Conservation (phyloP, 164 flowering plant genomes). For the Vitis rupestris region DNA sequence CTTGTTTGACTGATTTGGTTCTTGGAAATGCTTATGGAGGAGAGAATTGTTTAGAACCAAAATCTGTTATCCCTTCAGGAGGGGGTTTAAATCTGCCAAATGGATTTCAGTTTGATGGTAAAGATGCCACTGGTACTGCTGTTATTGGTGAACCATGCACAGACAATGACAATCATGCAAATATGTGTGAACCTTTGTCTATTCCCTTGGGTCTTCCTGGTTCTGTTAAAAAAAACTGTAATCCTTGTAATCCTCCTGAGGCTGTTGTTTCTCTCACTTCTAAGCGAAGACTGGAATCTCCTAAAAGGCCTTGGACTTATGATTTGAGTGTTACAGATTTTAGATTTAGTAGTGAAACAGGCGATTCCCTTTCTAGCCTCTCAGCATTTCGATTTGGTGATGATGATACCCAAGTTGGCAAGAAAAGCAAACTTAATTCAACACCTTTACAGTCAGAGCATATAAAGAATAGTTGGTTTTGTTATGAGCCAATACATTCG, state of each 20-base stretch:
- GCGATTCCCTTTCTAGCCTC: too few relatives aligned
- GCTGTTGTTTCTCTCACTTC: slow-evolving; percentile 11
- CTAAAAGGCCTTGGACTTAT: slow-evolving; percentile 18
- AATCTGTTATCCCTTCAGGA: neutral
- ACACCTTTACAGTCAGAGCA: slow-evolving; percentile 13
- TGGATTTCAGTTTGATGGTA: slow-evolving; percentile 8
- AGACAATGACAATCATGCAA: neutral
- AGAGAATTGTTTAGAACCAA: slow-evolving; percentile 1
- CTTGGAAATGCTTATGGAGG: slow-evolving; percentile 13
- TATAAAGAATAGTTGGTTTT: slow-evolving; percentile 11
- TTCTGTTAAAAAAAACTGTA: neutral
- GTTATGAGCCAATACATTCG: slow-evolving; percentile 22
- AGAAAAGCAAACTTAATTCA: slow-evolving; percentile 11
- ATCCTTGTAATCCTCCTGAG: slow-evolving; percentile 4
- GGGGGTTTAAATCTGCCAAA: neutral
- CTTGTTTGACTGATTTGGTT: slow-evolving; percentile 19
- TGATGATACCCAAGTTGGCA: slow-evolving; percentile 13
- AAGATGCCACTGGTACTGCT: neutral
- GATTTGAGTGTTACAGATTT: slow-evolving; percentile 11
- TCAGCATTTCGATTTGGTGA: slow-evolving; percentile 6
- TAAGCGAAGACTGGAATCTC: slow-evolving; percentile 19
- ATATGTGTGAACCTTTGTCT: neutral
- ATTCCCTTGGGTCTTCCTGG: neutral
- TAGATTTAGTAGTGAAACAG: too few relatives aligned
- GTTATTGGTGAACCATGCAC: neutral